These are phyloP conservation scores for Herpetospermum pedunculosum DNA, from an alignment of 306 rosid species.

Conservation along the genomic window DNA sequence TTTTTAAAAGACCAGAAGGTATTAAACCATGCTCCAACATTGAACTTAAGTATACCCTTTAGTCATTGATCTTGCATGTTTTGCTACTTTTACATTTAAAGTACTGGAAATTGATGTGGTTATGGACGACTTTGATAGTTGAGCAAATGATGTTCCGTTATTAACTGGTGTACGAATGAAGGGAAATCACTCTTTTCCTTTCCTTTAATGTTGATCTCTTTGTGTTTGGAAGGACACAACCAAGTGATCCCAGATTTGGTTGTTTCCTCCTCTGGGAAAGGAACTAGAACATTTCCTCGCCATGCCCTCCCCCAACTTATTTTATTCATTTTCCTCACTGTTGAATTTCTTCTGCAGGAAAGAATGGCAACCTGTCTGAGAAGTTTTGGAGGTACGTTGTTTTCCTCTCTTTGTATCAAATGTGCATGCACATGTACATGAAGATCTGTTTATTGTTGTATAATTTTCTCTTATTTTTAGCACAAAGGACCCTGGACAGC, in stretches of 20 bases:
- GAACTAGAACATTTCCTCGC: no score
- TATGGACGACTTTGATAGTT: not conserved
- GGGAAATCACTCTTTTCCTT: not conserved
- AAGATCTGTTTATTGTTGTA: not conserved
- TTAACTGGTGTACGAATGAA: not conserved
- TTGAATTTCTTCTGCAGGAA: slow-evolving; percentile 34
- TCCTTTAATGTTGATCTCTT: not conserved
- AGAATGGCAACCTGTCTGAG: slow-evolving; percentile 65
- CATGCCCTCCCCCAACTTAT: no score
- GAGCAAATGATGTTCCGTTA: not conserved
- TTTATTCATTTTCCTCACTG: not conserved
- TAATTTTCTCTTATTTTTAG: slow-evolving; percentile 22
- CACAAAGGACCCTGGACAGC: slow-evolving; percentile 89
- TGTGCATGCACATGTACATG: not conserved
- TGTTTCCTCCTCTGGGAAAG: no score
- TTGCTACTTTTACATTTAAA: not conserved
- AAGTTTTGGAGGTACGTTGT: slow-evolving; percentile 75
- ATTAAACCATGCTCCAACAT: not conserved
- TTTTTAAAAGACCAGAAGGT: not conserved
- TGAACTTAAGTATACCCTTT: not conserved
- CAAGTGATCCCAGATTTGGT: not conserved
- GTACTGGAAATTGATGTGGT: not conserved
- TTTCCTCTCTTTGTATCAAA: not conserved
- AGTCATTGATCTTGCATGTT: not conserved
- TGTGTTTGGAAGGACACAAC: not conserved